Evolutionary conservation across 1,284 basidiomycete species (phyloP).

Genomic region (Rhizoctonia solani): DNA sequence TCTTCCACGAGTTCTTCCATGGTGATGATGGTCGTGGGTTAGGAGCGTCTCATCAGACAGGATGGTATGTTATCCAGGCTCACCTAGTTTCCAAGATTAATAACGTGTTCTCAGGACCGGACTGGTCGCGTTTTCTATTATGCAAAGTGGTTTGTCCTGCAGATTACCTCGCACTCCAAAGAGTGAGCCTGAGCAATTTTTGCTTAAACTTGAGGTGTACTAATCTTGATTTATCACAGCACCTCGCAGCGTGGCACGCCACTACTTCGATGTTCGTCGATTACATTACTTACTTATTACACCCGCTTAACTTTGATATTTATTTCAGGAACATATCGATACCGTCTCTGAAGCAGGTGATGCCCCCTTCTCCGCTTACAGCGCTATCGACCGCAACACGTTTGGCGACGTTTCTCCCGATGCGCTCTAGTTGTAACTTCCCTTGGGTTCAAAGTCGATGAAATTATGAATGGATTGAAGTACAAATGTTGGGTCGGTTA

Average conservation of each 20-base stretch:
- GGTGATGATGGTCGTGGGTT: conserved; percentile 89
- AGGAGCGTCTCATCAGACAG: conserved; percentile 96
- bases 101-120: conserved; percentile 65
- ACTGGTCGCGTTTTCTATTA: conserved; percentile 87
- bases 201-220: conserved; percentile 33
- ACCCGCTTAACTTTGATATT: conserved; percentile 22
- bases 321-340: conserved; percentile 77
- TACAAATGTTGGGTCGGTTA: too few species aligned
- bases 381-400: conserved; percentile 63
- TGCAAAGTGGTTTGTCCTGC: conserved; percentile 83
- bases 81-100: conserved; percentile 9
- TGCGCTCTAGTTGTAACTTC: conserved; percentile 57
- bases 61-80: conserved; percentile 65
- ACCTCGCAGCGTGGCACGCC: conserved; percentile 82
- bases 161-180: conserved; percentile 85
- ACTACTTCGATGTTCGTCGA: conserved; percentile 86
- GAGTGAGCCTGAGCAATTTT: conserved; percentile 56
- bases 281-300: background rate
- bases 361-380: conserved; percentile 53
- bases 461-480: background rate
- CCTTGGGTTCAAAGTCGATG: too few species aligned
- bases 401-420: conserved; percentile 79
- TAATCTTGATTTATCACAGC: conserved; percentile 57
- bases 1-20: conserved; percentile 98
- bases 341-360: conserved; percentile 71